phyloP scores from a whole-genome alignment of 2,329 filamentous ascomycete species.

The Endocalyx cinctus region DNA sequence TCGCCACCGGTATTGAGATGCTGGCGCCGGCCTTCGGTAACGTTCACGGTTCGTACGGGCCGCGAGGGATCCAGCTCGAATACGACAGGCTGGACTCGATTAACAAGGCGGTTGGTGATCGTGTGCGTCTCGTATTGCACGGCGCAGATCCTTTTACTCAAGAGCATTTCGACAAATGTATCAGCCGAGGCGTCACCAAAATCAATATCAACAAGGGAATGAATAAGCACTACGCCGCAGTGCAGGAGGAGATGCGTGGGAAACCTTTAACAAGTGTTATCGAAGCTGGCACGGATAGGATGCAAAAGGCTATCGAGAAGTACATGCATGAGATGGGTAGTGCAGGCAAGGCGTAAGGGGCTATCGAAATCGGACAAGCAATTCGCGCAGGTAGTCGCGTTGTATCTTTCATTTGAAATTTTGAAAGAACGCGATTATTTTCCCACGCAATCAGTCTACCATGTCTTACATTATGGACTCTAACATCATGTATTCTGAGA shows the following conservation, averaged over 20 bases:
- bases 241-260: constrained; percentile 40
- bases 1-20: constrained; percentile 63
- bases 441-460: no score
- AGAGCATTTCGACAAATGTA: constrained; percentile 40
- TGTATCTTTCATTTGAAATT: no score
- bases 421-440: no score
- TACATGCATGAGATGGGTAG: constrained; percentile 43
- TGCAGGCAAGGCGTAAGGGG: constrained; percentile 38
- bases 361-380: no score
- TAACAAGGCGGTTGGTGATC: constrained; percentile 38
- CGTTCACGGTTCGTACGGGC: constrained; percentile 64
- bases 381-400: no score
- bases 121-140: constrained; percentile 43
- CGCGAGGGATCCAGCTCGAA: constrained; percentile 31
- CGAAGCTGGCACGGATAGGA: constrained; percentile 39
- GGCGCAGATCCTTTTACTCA: constrained; percentile 44
- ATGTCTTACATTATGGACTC: no score
- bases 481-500: no score
- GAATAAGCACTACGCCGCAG: constrained; percentile 42
- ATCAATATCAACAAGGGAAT: constrained; percentile 50
- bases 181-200: constrained; percentile 41
- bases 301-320: constrained; percentile 44
- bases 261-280: constrained; percentile 44
- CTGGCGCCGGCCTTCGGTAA: constrained; percentile 66
- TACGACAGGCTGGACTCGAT: constrained; percentile 31